Evolutionary conservation across 176 grass and related monocot genomes (phyloP).

Genomic region (Rhynchospora tenuis): DNA sequence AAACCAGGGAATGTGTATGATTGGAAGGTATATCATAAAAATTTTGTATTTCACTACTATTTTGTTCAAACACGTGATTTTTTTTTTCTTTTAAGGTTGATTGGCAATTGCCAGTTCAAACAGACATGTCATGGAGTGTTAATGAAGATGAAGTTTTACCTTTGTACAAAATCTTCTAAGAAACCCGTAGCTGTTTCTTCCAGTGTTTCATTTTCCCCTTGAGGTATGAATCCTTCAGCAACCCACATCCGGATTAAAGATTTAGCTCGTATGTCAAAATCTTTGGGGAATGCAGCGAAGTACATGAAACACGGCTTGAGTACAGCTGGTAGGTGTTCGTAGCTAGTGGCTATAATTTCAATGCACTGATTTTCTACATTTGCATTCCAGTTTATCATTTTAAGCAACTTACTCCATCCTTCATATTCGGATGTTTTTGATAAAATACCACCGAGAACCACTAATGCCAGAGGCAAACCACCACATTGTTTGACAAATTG

Average conservation of each 20-base stretch:
- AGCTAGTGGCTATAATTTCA: background rate
- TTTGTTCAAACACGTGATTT: too few relatives aligned
- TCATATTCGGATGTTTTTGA: background rate
- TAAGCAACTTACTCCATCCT: background rate
- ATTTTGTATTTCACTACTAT: too few relatives aligned
- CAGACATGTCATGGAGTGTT: too few relatives aligned
- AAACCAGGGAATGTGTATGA: too few relatives aligned
- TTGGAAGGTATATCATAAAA: too few relatives aligned
- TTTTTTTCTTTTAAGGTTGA: too few relatives aligned
- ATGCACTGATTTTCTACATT: background rate
- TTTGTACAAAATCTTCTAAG: background rate
- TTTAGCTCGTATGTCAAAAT: background rate
- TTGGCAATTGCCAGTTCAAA: too few relatives aligned
- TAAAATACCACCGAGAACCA: conserved; percentile 4
- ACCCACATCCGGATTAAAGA: background rate
- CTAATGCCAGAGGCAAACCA: conserved; percentile 10
- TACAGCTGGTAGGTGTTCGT: background rate
- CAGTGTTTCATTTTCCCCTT: background rate
- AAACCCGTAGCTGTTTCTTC: background rate
- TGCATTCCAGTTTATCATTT: background rate
- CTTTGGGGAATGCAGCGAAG: conserved; percentile 6
- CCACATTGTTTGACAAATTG: background rate
- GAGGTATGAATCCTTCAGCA: background rate
- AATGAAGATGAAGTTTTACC: background rate
- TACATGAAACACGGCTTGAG: conserved; percentile 7